Conservation (phyloP, 2,329 filamentous ascomycete species). For the Ascosphaera pollenicola region DNA sequence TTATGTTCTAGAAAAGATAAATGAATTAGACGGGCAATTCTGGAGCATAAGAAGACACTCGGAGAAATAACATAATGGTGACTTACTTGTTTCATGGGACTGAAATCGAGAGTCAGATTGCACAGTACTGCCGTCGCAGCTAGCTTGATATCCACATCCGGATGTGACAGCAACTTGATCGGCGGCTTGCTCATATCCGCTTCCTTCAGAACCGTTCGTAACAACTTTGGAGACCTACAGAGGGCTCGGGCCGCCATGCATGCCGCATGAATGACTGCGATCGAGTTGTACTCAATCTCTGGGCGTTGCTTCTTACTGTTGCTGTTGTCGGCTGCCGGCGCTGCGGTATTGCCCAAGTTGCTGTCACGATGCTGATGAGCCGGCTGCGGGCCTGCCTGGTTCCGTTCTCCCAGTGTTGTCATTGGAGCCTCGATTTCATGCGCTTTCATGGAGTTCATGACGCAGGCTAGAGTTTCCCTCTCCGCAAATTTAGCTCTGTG, state of each 20-base stretch:
- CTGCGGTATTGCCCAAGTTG: neutral
- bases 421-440: conserved; percentile 1
- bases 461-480: neutral
- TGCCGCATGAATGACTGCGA: conserved; percentile 59
- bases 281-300: conserved; percentile 56
- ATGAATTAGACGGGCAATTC: neutral
- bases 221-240: conserved; percentile 60
- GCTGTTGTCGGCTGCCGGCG: conserved; percentile 30
- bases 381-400: conserved; percentile 4
- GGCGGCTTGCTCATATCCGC: conserved; percentile 59
- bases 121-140: conserved; percentile 66
- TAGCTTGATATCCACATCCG: conserved; percentile 58
- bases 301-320: conserved; percentile 59
- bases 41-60: neutral
- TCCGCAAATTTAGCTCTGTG: neutral
- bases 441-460: neutral
- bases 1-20: conserved; percentile 35
- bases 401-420: conserved; percentile 1
- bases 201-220: conserved; percentile 75
- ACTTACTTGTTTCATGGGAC: conserved; percentile 70
- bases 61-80: neutral
- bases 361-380: conserved; percentile 5
- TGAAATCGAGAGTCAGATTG: conserved; percentile 73
- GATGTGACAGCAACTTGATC: conserved; percentile 51
- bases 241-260: conserved; percentile 65